Percentiles rank a stretch among this genome's conserved stretches.
Evolutionary conservation across 2,329 filamentous ascomycete genomes (phyloP).

Genomic region (Penicillium sp.): DNA sequence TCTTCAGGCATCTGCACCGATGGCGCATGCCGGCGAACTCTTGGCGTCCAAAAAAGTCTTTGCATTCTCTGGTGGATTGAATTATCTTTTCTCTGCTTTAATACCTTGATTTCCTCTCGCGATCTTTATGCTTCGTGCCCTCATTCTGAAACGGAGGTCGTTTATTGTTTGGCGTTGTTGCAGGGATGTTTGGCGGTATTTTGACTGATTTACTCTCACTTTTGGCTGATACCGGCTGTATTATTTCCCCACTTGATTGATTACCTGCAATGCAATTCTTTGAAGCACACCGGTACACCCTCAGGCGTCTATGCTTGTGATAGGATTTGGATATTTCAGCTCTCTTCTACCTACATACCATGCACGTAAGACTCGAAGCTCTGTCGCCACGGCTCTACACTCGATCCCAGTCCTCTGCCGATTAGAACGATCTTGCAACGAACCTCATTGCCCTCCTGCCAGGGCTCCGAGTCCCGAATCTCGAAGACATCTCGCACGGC

Average conservation of each 20-base stretch:
- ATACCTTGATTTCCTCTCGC: conserved; percentile 4
- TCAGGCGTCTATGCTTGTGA: background rate
- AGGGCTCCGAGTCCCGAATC: conserved; percentile 62
- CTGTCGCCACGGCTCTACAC: conserved; percentile 32
- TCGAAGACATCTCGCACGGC: conserved; percentile 94
- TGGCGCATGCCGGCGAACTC: conserved; percentile 21
- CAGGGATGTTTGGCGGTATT: conserved; percentile 26
- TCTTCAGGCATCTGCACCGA: conserved; percentile 21
- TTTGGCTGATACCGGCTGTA: conserved; percentile 27
- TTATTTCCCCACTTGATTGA: conserved; percentile 21
- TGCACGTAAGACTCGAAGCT: conserved; percentile 35
- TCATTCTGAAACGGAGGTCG: conserved; percentile 13
- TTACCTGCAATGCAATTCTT: conserved; percentile 16
- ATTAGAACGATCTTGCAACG: conserved; percentile 50
- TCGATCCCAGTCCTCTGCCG: conserved; percentile 41
- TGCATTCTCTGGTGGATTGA: conserved; percentile 17
- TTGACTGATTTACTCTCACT: conserved; percentile 24
- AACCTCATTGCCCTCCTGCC: conserved; percentile 15
- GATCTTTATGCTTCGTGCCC: conserved; percentile 7
- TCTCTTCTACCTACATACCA: background rate
- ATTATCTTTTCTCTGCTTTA: conserved; percentile 11
- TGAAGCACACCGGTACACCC: background rate
- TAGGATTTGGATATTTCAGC: background rate
- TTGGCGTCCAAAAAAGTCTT: conserved; percentile 28
- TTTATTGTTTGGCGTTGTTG: conserved; percentile 14